Evolutionary conservation across 2,329 filamentous ascomycete genomes (phyloP), one percentile per base, ranked within the genome.

Genomic region (Hypoxylon sp.): DNA sequence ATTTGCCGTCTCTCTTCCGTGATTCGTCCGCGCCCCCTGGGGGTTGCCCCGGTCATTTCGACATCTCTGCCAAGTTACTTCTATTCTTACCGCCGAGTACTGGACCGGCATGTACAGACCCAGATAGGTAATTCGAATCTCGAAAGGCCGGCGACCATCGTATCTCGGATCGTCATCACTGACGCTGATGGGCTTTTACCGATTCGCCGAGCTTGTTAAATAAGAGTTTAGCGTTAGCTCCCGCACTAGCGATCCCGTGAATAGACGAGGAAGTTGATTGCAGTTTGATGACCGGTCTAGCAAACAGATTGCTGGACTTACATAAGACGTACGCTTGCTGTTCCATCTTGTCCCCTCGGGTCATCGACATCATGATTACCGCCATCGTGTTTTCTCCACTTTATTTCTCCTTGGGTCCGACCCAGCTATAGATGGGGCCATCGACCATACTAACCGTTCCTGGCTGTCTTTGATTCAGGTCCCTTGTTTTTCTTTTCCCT

Each of bases 321-420:
- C 7, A 18, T 49, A 28, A 42, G 12, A 30, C 16, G 32, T 61
- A 53, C 9, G 28, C 18, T 30, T 42, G 7, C 22, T 61, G 18
- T 33, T 61, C 42, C 28, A 57, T 58, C 26, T 53, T 32, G 22
- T 61, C 22, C 14, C 11, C 11, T 50, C 55, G 36, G 42, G 58
- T 57, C 45, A 61, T 62, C 54, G 42, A 55, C 52, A 67, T 67
- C 55, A 58, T 61, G 16, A 67, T 64, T 38, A 55, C 50, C 56
- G 48, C 48, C 52, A 42, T 67, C 45, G 45, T 58, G 28, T 22
- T 52, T 30, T 32, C 61, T 48, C 64, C 65, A 61, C 65, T 64
- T 67, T 55, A 58, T 28, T 53, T 51, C 59, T 65, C 51, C 50
- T 64, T 46, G 55, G 45, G 33, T 20, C 32, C 44, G 51, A 28